Evolutionary conservation across 306 rosid genomes (phyloP), one percentile per base, ranked within the genome.

Genomic region (Castanopsis chinensis): DNA sequence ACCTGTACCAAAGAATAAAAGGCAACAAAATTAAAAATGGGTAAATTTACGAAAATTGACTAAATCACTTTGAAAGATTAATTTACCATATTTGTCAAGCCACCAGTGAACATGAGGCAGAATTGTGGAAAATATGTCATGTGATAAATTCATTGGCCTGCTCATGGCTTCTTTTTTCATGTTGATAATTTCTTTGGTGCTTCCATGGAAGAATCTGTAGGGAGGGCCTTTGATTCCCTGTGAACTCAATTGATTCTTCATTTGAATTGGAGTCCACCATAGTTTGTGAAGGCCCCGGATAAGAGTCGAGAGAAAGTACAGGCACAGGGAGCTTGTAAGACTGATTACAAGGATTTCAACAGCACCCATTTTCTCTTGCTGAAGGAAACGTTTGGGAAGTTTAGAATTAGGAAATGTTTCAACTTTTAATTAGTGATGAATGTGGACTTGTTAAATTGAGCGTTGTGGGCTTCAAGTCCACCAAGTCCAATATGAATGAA

Each of bases 151-250:
- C 64, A n/a, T 37, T 17, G 83, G 71, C 33, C 19, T n/a, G 41
- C 63, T 32, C 65, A 28, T 57, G 58, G 72, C 61, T 58, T 69
- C 80, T 52, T 30, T 81, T 59, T n/a, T 23, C 76, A 75, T 57
- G 33, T 74, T 75, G 49, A 12, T 15, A 15, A 69, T 59, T 33
- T 81, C 76, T 32, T 49, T 81, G 72, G 76, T 43, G 53, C 6
- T 81, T 81, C 80, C 84, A 51, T 76, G 43, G 67, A 81, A n/a
- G 69, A 81, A 10, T 75, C 56, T 58, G 80, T 75, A 75, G 32
- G 84, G 5, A 56, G 84, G 84, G 21, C 84, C 80, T 56, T 28
- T 60, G 71, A 75, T 59, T 57, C 84, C 84, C 56, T 28, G 35
- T 32, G 35, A 32, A 32, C 35, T 1, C 35, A 32, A 32, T 32